Evolutionary conservation across 805 yeast genomes (phyloP), one percentile per base, ranked within the genome.

Genomic region (Maudiozyma turicensis): DNA sequence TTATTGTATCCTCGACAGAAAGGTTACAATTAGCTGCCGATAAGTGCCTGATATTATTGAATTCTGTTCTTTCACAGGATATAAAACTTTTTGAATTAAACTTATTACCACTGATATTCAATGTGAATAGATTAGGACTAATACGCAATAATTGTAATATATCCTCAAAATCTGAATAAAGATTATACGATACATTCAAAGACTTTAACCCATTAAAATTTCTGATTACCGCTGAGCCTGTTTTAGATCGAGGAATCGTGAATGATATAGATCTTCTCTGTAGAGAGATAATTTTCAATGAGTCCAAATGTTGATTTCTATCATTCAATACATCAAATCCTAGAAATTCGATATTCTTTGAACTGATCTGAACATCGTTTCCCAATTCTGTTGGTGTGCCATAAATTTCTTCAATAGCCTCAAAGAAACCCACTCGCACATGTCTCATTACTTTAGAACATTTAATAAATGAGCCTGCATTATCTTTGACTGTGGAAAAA

Each of bases 111-210:
- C 59, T 48, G 14, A 64, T 32, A 39, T 53, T 54, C 9, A 65
- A 40, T n/a, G 51, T 57, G 30, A 33, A 42, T 13, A 60, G 26
- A n/a, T 38, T 28, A 9, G 33, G 30, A 2, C 42, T 13, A 2
- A 44, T 49, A 3, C 54, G 48, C 0, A 75, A 50, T 11, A 82
- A 61, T 1, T 57, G 52, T 46, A 71, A 57, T 0, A 84, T 58
- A 1, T 62, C 66, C 0, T 58, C 48, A 50, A 81, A 58, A 47
- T 71, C 65, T 20, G 59, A 58, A 40, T 86, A 62, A 44, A 84
- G 63, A 59, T 86, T 84, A 59, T 66, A 76, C 10, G 87, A 74
- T 45, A 88, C 54, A 62, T 84, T 86, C 39, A 88, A 66, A 26
- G 66, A 34, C 42, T 48, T 45, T 72, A 58, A 50, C 56, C 62